Conservation (phyloP, 2,329 filamentous ascomycete species). For the Monosporascus sp. region DNA sequence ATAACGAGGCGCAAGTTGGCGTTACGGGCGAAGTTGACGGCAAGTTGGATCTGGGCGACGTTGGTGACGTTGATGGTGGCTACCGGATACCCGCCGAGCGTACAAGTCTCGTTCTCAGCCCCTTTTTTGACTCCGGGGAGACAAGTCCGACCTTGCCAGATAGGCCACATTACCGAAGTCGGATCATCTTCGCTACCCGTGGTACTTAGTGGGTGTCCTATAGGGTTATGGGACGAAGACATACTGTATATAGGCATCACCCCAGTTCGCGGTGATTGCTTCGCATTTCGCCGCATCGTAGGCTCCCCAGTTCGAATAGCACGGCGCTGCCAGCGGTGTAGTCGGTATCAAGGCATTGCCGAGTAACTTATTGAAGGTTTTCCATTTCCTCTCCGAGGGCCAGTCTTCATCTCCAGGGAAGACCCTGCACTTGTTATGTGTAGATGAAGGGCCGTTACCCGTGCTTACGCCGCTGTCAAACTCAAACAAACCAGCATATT, state of each 20-base stretch:
- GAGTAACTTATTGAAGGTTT: background rate
- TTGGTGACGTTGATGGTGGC: constrained; percentile 2
- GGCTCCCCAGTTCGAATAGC: background rate
- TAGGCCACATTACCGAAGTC: background rate
- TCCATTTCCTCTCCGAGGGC: background rate
- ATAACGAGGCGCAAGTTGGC: constrained; percentile 13
- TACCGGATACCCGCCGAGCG: background rate
- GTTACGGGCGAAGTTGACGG: constrained; percentile 8
- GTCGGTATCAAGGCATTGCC: background rate
- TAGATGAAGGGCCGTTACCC: background rate
- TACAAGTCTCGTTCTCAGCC: background rate
- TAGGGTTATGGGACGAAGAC: background rate
- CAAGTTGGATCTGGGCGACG: constrained; percentile 1
- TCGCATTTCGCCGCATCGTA: background rate
- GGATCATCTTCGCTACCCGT: background rate
- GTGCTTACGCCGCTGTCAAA: background rate
- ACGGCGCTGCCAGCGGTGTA: background rate
- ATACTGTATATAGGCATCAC: background rate
- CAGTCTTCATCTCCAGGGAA: background rate
- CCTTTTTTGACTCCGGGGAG: background rate
- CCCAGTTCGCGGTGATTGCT: background rate
- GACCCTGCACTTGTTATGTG: background rate
- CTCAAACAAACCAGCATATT: background rate
- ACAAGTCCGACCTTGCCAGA: background rate
- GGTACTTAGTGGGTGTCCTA: background rate